Base-by-base conservation (phyloP, 1,139 yeast species). In the Yamadazyma dendronema region DNA sequence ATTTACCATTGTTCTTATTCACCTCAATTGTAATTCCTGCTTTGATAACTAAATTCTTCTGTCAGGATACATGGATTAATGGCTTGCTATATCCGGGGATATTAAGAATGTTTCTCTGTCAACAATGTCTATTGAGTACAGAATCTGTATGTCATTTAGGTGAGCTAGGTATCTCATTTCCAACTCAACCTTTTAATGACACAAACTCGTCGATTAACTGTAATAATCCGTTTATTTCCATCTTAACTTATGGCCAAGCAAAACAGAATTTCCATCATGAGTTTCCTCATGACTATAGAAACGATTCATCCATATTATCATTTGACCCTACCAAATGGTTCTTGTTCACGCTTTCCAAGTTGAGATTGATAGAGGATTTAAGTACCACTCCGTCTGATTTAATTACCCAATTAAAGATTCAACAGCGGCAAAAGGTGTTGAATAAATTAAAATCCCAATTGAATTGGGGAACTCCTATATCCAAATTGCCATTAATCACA, bases 381-480 rank as follows among this genome's bases (percentile, higher is more conserved):
- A 48, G 78, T 59, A 50, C 59, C 30, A 54, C 79, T 54, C 58
- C 77, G 49, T 40, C 59, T 25, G 71, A 75, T 29, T 67, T 79
- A 14, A 75, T 82, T 2, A 66, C 67, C 24, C 84, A 81, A 51
- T 65, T 81, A 28, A 54, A 64, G 24, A 65, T 83, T 23, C 88
- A 83, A 51, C 87, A 81, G 48, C 81, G 77, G 46, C 90, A 83
- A 49, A 72, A 72, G 44, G 59, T 76, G 8, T 59, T 83, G 19
- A 85, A 83, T 51, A 64, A 75, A 40, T 71, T 77, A 47, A 67
- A 80, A 44, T 71, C 81, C n/a, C 78, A 77, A 46, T 62, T 83
- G 33, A 80, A 81, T 51, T 83, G 90, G 90, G 90, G 90, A 2
- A 80, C 85, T 0, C 85, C 89, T 2, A 79, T 83, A 31, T 81